Percentiles rank a stretch among this genome's conserved stretches.
Conservation (phyloP, 169 alveolate genomes). For the Eimeria maxima region DNA sequence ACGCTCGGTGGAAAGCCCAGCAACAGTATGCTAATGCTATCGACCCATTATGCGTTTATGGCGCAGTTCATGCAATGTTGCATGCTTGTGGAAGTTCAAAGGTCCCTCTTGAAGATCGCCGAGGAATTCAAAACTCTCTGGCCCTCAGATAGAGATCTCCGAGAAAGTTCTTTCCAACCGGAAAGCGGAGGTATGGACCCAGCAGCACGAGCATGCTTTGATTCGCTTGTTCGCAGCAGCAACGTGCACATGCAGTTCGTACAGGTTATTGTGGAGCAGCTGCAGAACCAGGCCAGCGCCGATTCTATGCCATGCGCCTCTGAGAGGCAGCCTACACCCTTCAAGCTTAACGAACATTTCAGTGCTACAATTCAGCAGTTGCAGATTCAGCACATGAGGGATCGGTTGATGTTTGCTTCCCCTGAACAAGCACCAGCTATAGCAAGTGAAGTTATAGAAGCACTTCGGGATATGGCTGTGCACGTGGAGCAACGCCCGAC, state of each 20-base stretch:
- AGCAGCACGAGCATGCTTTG: conserved; percentile 68
- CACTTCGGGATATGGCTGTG: conserved; percentile 53
- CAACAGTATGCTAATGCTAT: conserved; percentile 60
- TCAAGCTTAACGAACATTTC: conserved; percentile 43
- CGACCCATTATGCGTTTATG: conserved; percentile 81
- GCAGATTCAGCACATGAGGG: conserved; percentile 59
- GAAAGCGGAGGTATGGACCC: conserved; percentile 69
- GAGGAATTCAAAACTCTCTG: conserved; percentile 60
- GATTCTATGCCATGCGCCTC: neutral
- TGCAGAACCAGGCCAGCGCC: conserved; percentile 30
- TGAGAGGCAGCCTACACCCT: conserved; percentile 11
- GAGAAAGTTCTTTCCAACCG: conserved; percentile 40
- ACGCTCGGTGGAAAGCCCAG: conserved; percentile 32
- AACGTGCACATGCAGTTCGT: conserved; percentile 81
- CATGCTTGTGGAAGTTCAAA: conserved; percentile 82
- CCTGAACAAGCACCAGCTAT: conserved; percentile 7
- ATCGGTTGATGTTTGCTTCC: conserved; percentile 28
- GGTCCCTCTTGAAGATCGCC: conserved; percentile 62
- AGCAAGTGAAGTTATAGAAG: conserved; percentile 35
- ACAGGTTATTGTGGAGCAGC: conserved; percentile 81
- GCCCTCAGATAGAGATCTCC: conserved; percentile 52
- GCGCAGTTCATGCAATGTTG: conserved; percentile 84
- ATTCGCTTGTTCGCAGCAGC: conserved; percentile 76
- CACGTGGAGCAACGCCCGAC: conserved; percentile 14
- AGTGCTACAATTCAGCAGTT: conserved; percentile 59